Conservation (phyloP, 345 rosid genomes). For the Pistacia vera region DNA sequence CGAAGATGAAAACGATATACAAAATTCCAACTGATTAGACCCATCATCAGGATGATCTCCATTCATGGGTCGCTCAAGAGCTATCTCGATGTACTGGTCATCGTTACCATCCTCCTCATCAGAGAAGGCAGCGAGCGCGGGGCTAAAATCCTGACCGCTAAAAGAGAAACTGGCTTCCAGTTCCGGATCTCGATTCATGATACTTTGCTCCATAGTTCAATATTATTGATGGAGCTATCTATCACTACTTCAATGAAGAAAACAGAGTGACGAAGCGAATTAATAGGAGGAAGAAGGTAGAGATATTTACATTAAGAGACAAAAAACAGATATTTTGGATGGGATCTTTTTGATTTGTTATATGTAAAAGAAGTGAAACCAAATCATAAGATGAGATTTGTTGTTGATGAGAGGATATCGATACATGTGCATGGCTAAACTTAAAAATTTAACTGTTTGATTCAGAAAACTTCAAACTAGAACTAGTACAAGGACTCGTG, state of each 20-base stretch:
- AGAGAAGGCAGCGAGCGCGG: slow-evolving; percentile 20
- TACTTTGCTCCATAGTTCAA: neutral
- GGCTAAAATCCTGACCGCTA: slow-evolving; percentile 18
- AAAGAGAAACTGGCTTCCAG: slow-evolving; percentile 33
- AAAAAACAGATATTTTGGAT: neutral
- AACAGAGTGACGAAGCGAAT: neutral
- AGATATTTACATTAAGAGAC: neutral
- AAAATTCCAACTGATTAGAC: slow-evolving; percentile 21
- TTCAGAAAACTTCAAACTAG: no score
- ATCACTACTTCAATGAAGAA: no score
- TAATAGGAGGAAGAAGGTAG: neutral
- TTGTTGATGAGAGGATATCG: neutral
- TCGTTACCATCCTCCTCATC: slow-evolving; percentile 24
- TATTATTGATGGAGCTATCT: no score
- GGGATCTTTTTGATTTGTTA: neutral
- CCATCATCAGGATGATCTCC: neutral
- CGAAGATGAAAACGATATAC: slow-evolving; percentile 37
- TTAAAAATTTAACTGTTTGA: no score
- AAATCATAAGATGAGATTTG: slow-evolving; percentile 14
- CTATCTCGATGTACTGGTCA: slow-evolving; percentile 45
- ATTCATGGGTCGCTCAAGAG: slow-evolving; percentile 17
- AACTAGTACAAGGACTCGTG: no score
- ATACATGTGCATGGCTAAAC: slow-evolving; percentile 14
- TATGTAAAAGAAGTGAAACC: neutral
- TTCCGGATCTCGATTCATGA: slow-evolving; percentile 17